phyloP scores from a whole-genome alignment of 176 grass and related monocot genomes.

The Canna indica region DNA sequence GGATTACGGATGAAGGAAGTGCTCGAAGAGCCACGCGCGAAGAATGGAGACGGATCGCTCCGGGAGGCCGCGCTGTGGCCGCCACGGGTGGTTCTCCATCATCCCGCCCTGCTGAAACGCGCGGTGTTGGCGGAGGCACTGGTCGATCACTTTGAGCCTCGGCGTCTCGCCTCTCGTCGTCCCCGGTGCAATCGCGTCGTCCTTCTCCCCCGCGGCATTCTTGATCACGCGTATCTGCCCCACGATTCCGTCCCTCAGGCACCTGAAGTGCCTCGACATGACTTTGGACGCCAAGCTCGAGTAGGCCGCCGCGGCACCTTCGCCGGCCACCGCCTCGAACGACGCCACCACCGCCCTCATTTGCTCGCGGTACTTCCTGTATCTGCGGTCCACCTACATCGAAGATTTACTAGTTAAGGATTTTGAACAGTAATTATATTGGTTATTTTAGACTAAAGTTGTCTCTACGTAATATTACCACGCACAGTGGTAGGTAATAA shows the following conservation, averaged over 20 bases:
- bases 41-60: constrained; percentile 13
- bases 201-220: constrained; percentile 34
- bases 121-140: not conserved
- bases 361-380: constrained; percentile 80
- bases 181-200: not conserved
- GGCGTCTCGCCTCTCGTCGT: constrained; percentile 16
- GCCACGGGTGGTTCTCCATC: constrained; percentile 20
- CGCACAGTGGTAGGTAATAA: not conserved
- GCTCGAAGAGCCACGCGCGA: constrained; percentile 23
- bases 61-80: constrained; percentile 19
- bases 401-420: no score
- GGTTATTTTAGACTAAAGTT: not conserved
- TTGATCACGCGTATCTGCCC: constrained; percentile 39
- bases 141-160: constrained; percentile 11
- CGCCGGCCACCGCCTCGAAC: constrained; percentile 68
- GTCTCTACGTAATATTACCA: no score
- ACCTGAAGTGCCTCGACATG: constrained; percentile 76
- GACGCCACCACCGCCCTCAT: constrained; percentile 41
- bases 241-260: constrained; percentile 61
- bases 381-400: constrained; percentile 63
- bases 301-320: constrained; percentile 55
- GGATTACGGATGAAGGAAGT: constrained; percentile 24
- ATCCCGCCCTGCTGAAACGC: not conserved
- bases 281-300: constrained; percentile 55
- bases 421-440: no score